These are phyloP conservation scores for Hymenoscyphus linearis DNA, from an alignment of 2,329 filamentous ascomycete species.

Conservation along the genomic window DNA sequence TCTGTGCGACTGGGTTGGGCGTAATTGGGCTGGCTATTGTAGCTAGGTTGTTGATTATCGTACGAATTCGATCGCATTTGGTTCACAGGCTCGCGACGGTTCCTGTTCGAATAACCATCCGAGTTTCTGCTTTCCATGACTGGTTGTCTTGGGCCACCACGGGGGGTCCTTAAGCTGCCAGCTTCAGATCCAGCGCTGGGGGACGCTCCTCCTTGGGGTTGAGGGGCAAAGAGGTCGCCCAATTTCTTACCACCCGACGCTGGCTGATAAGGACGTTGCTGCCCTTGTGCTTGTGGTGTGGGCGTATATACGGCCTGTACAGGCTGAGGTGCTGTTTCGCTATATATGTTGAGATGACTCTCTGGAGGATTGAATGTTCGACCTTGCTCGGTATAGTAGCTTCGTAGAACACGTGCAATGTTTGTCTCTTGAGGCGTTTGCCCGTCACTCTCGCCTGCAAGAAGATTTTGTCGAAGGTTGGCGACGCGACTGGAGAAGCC, in stretches of 20 bases:
- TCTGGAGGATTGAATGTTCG: neutral
- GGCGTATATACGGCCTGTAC: neutral
- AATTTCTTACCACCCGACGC: too few species aligned
- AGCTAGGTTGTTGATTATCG: neutral
- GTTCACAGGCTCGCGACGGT: too few species aligned
- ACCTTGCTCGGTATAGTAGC: conserved; percentile 60
- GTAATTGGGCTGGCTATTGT: neutral
- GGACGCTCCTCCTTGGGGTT: too few species aligned
- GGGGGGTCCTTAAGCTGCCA: too few species aligned
- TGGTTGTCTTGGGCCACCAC: too few species aligned
- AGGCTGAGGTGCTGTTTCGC: conserved; percentile 47
- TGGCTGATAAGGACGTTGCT: too few species aligned
- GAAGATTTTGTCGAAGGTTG: conserved; percentile 58
- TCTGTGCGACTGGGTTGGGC: conserved; percentile 27
- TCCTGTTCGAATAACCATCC: too few species aligned
- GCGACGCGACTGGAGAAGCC: conserved; percentile 58
- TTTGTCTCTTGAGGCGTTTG: conserved; percentile 87
- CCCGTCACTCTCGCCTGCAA: conserved; percentile 64
- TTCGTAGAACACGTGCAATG: conserved; percentile 85
- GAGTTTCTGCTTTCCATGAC: too few species aligned
- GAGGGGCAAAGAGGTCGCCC: too few species aligned
- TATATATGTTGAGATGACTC: conserved; percentile 55
- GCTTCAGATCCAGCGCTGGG: too few species aligned
- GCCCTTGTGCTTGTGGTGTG: neutral
- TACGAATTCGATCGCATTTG: neutral